Conservation (phyloP, 2,329 filamentous ascomycete species). For the Scytalidium lignicola region DNA sequence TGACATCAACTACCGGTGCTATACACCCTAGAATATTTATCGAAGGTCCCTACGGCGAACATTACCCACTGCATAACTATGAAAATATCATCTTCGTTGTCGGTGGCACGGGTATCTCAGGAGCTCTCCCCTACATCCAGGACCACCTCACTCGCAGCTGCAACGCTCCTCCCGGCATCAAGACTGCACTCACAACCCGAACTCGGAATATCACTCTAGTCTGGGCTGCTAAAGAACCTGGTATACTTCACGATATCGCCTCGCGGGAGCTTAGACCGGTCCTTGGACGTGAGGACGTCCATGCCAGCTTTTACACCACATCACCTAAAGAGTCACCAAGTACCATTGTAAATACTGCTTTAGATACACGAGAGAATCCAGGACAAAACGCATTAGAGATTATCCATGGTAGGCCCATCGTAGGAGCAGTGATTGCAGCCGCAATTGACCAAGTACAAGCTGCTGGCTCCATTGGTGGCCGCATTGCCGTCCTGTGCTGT, state of each 20-base stretch:
- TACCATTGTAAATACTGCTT: too few relatives aligned
- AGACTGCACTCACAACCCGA: neutral
- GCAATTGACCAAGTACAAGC: slow-evolving; percentile 22
- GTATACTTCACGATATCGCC: too few relatives aligned
- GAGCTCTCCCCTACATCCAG: slow-evolving; percentile 34
- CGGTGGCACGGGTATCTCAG: slow-evolving; percentile 39
- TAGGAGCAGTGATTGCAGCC: neutral
- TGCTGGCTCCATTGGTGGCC: too few relatives aligned
- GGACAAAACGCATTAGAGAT: too few relatives aligned
- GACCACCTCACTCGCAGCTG: slow-evolving; percentile 3
- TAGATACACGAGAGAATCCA: too few relatives aligned
- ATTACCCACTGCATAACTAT: slow-evolving; percentile 32
- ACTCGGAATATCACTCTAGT: too few relatives aligned
- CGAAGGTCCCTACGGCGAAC: slow-evolving; percentile 41
- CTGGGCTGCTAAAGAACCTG: too few relatives aligned
- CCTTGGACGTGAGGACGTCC: too few relatives aligned
- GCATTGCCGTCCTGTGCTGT: too few relatives aligned
- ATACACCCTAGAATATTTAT: slow-evolving; percentile 31
- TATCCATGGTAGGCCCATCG: too few relatives aligned
- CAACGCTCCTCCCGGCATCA: slow-evolving; percentile 6
- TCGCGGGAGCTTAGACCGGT: too few relatives aligned
- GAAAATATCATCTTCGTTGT: slow-evolving; percentile 36
- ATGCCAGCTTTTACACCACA: neutral
- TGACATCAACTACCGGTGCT: slow-evolving; percentile 19
- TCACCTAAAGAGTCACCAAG: neutral